Evolutionary conservation across 2,329 filamentous ascomycete species (phyloP).

Genomic region (Orbilia quercus): DNA sequence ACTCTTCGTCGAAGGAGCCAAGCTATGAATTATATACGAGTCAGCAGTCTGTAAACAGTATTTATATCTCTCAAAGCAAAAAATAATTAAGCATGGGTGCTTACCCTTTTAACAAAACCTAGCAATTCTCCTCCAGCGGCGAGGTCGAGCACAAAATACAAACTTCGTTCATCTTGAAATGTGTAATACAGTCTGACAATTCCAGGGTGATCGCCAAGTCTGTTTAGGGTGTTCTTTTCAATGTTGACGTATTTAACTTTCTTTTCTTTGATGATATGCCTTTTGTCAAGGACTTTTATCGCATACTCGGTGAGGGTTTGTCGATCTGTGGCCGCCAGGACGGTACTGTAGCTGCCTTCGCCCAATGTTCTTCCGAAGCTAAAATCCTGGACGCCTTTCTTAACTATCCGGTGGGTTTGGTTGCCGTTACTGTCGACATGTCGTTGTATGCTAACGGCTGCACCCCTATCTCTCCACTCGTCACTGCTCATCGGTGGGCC

Average conservation of each 20-base stretch:
- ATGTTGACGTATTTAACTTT: conserved; percentile 99
- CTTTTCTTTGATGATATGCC: conserved; percentile 99
- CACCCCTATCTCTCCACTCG: conserved; percentile 95
- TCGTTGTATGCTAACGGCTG: conserved; percentile 82
- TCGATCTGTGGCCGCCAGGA: conserved; percentile 84
- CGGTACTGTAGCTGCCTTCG: conserved; percentile 97
- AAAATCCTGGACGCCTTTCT: conserved; percentile 98
- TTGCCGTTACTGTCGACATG: conserved; percentile 88
- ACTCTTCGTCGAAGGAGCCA: conserved; percentile 93
- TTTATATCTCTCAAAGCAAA: not conserved
- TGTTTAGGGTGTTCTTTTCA: conserved; percentile 96
- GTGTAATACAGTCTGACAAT: conserved; percentile 98
- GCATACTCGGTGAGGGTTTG: conserved; percentile 96
- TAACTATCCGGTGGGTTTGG: conserved; percentile 82
- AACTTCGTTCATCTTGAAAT: conserved; percentile 93
- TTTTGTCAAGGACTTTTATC: conserved; percentile 97
- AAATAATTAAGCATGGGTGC: conserved; percentile 6
- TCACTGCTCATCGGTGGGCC: conserved; percentile 76
- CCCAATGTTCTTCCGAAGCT: conserved; percentile 89
- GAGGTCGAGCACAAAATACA: conserved; percentile 96
- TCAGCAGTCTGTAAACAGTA: not conserved
- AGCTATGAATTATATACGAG: conserved; percentile 67
- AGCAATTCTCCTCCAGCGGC: conserved; percentile 92
- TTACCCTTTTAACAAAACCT: conserved; percentile 80
- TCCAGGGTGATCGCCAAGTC: conserved; percentile 93